Base-by-base conservation (phyloP, 306 rosid genomes). In the Comarum palustre region DNA sequence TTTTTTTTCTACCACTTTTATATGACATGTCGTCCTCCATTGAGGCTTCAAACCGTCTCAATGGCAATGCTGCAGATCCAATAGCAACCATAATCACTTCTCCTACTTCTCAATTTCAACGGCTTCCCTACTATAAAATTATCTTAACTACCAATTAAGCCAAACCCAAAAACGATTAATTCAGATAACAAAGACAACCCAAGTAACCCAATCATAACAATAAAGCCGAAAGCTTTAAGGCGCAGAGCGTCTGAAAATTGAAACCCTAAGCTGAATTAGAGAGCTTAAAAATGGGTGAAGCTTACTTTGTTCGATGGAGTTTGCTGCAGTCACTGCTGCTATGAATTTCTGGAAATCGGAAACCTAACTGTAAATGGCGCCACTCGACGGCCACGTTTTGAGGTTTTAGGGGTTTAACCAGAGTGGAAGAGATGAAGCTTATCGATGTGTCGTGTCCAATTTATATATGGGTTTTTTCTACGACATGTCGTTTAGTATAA, bases 61-160 rank as follows among this genome's bases (percentile, higher is more conserved):
- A 78, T 15, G 86, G 62, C 71, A 87, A 75, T 61, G 88, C 83
- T 80, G 82, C 82, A 60, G 84, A 89, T 80, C 89, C 87, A 69
- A 82, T 46, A 61, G 81, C 76, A 73, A 86, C 90, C 89, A 85
- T 80, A 74, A 63, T 19, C 29, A 17, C 45, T 17, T 16, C 32
- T 24, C 48, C 13, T 10, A 17, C 45, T 17, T 19, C 32, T 22
- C 48, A 54, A 71, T 8, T 17, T 24, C 41, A 42, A 73, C 43
- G 43, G 69, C 48, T 51, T 63, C 63, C 73, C 61, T 27, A 73
- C 36, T 9, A 6, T 20, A 73, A 51, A 47, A 20, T 3, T 47
- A 17, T 16, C 36, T 25, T 8, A 55, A 42, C 11, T 3, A 43
- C 32, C 39, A 22, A 52, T 57, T 5, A 15, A 48, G 54, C 73